Percentiles rank a stretch among this genome's conserved stretches.
Evolutionary conservation across 345 rosid genomes (phyloP).

Genomic region (Physaria fendleri): DNA sequence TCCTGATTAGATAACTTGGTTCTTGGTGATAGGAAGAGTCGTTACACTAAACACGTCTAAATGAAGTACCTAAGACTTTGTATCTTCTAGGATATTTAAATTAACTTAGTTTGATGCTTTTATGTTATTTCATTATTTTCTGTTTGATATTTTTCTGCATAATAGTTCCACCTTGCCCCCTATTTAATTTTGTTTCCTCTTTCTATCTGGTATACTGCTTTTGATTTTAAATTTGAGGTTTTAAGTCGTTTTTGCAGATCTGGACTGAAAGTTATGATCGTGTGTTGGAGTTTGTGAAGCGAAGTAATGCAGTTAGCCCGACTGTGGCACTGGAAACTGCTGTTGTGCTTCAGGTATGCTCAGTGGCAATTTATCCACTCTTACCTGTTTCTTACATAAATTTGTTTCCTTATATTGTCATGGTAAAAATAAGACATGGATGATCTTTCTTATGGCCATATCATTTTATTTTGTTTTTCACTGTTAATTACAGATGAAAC

Average conservation of each 20-base stretch:
- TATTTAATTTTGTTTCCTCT: not conserved
- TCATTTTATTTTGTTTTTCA: not conserved
- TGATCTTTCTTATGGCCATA: constrained; percentile 7
- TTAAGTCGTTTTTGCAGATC: constrained; percentile 48
- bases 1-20: not conserved
- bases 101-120: not conserved
- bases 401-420: not conserved
- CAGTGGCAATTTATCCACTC: not conserved
- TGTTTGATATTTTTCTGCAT: not conserved
- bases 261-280: constrained; percentile 90
- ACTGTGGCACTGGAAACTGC: constrained; percentile 93
- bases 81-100: not conserved
- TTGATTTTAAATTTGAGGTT: constrained; percentile 11
- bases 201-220: not conserved
- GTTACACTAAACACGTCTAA: not conserved
- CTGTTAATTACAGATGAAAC: constrained; percentile 52
- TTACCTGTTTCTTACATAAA: not conserved
- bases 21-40: not conserved
- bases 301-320: constrained; percentile 96
- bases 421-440: constrained; percentile 4
- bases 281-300: constrained; percentile 78
- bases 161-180: not conserved
- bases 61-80: not conserved
- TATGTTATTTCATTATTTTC: not conserved
- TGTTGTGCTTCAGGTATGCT: constrained; percentile 84